Percentiles rank a stretch among this genome's conserved stretches.
phyloP scores from a whole-genome alignment of 2,329 filamentous ascomycete genomes.

The Pseudogymnoascus sp. region DNA sequence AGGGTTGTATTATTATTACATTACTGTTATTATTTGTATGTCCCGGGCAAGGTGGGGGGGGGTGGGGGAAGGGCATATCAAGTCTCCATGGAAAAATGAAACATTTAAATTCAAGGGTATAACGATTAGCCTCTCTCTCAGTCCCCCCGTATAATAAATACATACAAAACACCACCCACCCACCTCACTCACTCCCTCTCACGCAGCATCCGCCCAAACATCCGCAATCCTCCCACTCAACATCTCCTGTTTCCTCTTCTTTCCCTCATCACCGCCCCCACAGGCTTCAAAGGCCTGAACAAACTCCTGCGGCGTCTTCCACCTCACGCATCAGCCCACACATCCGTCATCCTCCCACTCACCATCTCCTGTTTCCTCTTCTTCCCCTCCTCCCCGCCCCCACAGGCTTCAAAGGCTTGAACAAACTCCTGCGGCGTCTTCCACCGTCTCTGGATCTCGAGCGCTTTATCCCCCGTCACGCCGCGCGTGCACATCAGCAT shows the following conservation, averaged over 20 bases:
- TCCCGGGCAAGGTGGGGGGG: no score
- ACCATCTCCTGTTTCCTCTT: constrained; percentile 55
- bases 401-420: constrained; percentile 56
- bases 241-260: constrained; percentile 55
- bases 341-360: constrained; percentile 44
- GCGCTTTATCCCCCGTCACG: constrained; percentile 66
- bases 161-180: neutral
- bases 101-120: neutral
- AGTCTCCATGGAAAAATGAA: neutral
- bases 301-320: constrained; percentile 64
- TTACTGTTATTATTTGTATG: no score
- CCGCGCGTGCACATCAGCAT: constrained; percentile 78
- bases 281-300: constrained; percentile 58
- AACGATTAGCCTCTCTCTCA: neutral
- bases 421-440: constrained; percentile 62
- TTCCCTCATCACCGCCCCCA: constrained; percentile 34
- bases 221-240: constrained; percentile 64
- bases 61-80: no score
- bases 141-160: neutral
- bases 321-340: no score
- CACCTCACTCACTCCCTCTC: constrained; percentile 20
- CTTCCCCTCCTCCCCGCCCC: constrained; percentile 33
- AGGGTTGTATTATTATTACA: no score
- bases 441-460: constrained; percentile 75
- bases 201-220: constrained; percentile 51